Evolutionary conservation across 768 basidiomycete species (phyloP), one percentile per base, ranked within the genome.

Genomic region (Brasilioporus rufonigricans): DNA sequence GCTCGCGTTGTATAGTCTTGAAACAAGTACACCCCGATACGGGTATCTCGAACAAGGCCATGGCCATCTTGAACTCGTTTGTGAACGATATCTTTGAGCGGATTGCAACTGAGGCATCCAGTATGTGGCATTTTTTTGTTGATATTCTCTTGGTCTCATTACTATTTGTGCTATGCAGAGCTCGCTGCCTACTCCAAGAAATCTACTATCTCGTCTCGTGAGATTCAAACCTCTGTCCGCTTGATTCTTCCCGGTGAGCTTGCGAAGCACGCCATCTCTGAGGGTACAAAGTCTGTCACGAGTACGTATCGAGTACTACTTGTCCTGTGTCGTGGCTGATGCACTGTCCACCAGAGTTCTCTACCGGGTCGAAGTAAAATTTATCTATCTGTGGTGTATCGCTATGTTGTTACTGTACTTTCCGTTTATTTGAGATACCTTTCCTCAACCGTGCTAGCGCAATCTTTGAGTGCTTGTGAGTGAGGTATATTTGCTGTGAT

Each of bases 21-120:
- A 91, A 90, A 79, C 91, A 93, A 75, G 91, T 93, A 55, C 91
- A 93, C 80, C 91, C 91, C 57, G 91, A 92, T 73, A 92, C 91
- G 58, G 91, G 91, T 85, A 91, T 93, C 77, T 91, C 89, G 50
- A 91, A 89, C 84, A 91, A 91, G 75, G 85, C 85, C 12, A 87
- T 89, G 86, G 84, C 87, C 49, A 89, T 90, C 69, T 76, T 88
- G 60, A 87, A 90, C 78, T 89, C 88, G 0, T 90, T 90, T 68
- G 88, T 90, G 63, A 89, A 90, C 67, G 88, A 90, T 62, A 89
- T 90, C 67, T 90, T 90, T 65, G 89, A 89, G 73, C 83, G 87
- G 41, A 88, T 89, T 61, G 87, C 86, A 40, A 80, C 81, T 3
- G 86, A 87, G 67, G 85, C 86, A 50, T 86, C 85, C 43, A 85